Conservation (phyloP, 352 stramenopile species). For the Globisporangium heterothallicum region DNA sequence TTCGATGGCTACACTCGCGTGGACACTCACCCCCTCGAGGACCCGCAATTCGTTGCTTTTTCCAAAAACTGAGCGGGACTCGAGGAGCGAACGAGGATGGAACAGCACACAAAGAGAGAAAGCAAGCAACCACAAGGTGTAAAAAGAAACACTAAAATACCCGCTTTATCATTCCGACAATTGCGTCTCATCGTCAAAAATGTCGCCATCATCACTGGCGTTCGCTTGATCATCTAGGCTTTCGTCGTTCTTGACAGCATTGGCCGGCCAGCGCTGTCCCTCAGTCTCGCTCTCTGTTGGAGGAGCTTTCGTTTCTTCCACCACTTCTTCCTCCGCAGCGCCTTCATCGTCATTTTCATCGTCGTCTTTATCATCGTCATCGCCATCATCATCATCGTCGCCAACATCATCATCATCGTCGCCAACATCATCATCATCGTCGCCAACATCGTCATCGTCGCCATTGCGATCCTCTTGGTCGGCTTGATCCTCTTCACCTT, state of each 20-base stretch:
- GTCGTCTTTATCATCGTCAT: constrained; percentile 15
- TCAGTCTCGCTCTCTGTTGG: constrained; percentile 1
- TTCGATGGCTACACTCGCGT: constrained; percentile 67
- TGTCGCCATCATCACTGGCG: constrained; percentile 16
- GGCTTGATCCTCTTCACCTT: background rate
- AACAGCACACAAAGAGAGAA: too few relatives aligned
- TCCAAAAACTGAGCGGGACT: constrained; percentile 21
- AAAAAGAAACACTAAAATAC: too few relatives aligned
- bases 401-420: constrained; percentile 10
- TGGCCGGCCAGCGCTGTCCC: constrained; percentile 8
- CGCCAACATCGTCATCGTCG: constrained; percentile 6
- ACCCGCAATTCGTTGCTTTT: constrained; percentile 64
- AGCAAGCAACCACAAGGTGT: too few relatives aligned
- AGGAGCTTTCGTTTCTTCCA: background rate
- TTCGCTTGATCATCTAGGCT: constrained; percentile 16
- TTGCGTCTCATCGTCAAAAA: constrained; percentile 41
- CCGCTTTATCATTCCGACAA: constrained; percentile 14
- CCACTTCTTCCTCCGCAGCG: background rate
- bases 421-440: constrained; percentile 7
- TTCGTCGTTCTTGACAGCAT: constrained; percentile 15
- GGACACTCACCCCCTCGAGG: constrained; percentile 39
- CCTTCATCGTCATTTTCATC: constrained; percentile 6
- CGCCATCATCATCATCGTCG: constrained; percentile 9
- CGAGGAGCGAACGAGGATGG: too few relatives aligned
- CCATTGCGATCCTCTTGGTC: constrained; percentile 4